phyloP scores from a whole-genome alignment of 2,329 filamentous ascomycete genomes.

The Aspergillus latus region DNA sequence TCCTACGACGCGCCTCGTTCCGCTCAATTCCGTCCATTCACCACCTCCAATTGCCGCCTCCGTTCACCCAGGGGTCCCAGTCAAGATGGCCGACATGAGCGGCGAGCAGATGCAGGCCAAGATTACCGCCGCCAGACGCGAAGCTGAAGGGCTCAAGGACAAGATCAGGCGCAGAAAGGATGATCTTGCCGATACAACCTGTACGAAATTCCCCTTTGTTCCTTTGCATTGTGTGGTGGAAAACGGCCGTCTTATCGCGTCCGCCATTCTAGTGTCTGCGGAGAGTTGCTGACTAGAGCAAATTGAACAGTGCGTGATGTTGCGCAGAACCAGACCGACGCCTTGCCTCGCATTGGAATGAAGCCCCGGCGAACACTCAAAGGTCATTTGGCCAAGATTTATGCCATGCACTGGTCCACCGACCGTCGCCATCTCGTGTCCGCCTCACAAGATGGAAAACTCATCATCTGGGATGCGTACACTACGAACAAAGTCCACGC shows the following conservation, averaged over 20 bases:
- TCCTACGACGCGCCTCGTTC: constrained; percentile 38
- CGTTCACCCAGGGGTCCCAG: constrained; percentile 27
- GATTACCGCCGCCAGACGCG: constrained; percentile 88
- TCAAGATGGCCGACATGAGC: constrained; percentile 51
- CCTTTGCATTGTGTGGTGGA: background rate
- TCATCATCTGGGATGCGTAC: constrained; percentile 99
- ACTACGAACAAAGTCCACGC: constrained; percentile 99
- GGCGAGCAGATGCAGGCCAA: constrained; percentile 78
- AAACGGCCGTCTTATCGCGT: background rate
- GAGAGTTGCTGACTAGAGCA: constrained; percentile 27
- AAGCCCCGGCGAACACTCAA: constrained; percentile 96
- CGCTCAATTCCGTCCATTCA: constrained; percentile 19
- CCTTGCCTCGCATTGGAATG: constrained; percentile 92
- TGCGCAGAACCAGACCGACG: constrained; percentile 86
- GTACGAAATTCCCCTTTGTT: constrained; percentile 60
- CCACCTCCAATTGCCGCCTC: constrained; percentile 23
- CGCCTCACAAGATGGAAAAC: constrained; percentile 96
- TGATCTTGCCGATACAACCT: constrained; percentile 94
- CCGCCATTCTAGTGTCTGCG: constrained; percentile 1
- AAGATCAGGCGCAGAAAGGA: constrained; percentile 99
- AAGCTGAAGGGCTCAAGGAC: constrained; percentile 96
- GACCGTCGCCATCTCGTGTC: constrained; percentile 96
- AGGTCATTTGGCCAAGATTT: constrained; percentile 98
- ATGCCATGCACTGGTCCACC: constrained; percentile 99
- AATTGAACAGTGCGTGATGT: constrained; percentile 75